phyloP scores from a whole-genome alignment of 345 rosid genomes.

The Carallia brachiata region DNA sequence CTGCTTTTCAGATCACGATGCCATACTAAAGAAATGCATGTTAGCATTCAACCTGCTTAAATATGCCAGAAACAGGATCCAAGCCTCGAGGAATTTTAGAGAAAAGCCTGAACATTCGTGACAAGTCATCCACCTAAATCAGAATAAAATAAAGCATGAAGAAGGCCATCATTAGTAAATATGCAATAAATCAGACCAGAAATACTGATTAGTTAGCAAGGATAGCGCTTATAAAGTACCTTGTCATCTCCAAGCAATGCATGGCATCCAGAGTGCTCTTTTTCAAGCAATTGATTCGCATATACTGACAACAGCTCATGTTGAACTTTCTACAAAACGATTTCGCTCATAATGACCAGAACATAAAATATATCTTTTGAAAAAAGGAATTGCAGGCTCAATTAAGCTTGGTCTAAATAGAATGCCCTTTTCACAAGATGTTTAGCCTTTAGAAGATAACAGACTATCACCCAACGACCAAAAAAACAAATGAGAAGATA shows the following conservation, averaged over 20 bases:
- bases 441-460: neutral
- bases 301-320: slow-evolving; percentile 32
- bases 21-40: neutral
- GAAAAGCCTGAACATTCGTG: slow-evolving; percentile 38
- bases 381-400: too few species aligned
- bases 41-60: slow-evolving; percentile 32
- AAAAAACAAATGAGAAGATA: neutral
- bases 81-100: slow-evolving; percentile 33
- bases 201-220: neutral
- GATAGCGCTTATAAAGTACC: slow-evolving; percentile 9
- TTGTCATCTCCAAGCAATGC: slow-evolving; percentile 40
- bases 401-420: neutral
- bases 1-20: neutral
- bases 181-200: neutral
- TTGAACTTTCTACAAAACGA: slow-evolving; percentile 31
- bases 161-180: neutral
- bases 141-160: neutral
- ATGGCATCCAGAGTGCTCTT: slow-evolving; percentile 40
- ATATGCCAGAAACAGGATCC: slow-evolving; percentile 35
- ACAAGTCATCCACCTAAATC: slow-evolving; percentile 39
- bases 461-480: neutral
- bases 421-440: neutral
- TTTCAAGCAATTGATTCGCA: slow-evolving; percentile 39
- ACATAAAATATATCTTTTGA: too few species aligned
- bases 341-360: too few species aligned